Evolutionary conservation across 1,139 yeast genomes (phyloP).

Genomic region (Magnusiomyces starmeri): DNA sequence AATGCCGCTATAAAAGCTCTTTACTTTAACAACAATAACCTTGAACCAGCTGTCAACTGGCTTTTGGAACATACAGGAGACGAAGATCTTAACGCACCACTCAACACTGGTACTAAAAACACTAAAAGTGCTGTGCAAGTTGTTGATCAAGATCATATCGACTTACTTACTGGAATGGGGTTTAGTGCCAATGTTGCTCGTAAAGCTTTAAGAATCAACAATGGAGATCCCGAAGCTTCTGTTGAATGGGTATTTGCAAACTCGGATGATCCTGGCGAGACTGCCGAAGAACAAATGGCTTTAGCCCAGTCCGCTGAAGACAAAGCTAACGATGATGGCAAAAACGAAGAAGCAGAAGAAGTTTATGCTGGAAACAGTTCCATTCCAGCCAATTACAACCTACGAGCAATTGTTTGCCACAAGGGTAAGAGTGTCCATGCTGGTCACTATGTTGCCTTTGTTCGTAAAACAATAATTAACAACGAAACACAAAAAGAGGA

Average conservation of each 20-base stretch:
- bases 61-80: slow-evolving; percentile 84
- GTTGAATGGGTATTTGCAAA: slow-evolving; percentile 84
- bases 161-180: slow-evolving; percentile 67
- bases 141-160: slow-evolving; percentile 39
- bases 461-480: slow-evolving; percentile 39
- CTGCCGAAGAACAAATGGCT: slow-evolving; percentile 13
- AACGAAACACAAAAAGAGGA: neutral
- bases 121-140: neutral
- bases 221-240: slow-evolving; percentile 61
- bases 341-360: neutral
- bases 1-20: slow-evolving; percentile 61
- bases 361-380: slow-evolving; percentile 23
- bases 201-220: slow-evolving; percentile 58
- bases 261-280: slow-evolving; percentile 57
- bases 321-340: neutral
- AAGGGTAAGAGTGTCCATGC: slow-evolving; percentile 92
- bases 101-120: slow-evolving; percentile 24
- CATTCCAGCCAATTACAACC: slow-evolving; percentile 39
- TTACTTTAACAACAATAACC: slow-evolving; percentile 57
- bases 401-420: slow-evolving; percentile 79
- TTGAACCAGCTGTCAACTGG: slow-evolving; percentile 75
- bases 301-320: slow-evolving; percentile 23
- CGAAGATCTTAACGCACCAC: slow-evolving; percentile 62
- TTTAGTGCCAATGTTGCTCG: slow-evolving; percentile 54
- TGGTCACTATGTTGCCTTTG: slow-evolving; percentile 89